Evolutionary conservation across 768 basidiomycete genomes (phyloP), one percentile per base, ranked within the genome.

Genomic region (Scleroderma bovista): DNA sequence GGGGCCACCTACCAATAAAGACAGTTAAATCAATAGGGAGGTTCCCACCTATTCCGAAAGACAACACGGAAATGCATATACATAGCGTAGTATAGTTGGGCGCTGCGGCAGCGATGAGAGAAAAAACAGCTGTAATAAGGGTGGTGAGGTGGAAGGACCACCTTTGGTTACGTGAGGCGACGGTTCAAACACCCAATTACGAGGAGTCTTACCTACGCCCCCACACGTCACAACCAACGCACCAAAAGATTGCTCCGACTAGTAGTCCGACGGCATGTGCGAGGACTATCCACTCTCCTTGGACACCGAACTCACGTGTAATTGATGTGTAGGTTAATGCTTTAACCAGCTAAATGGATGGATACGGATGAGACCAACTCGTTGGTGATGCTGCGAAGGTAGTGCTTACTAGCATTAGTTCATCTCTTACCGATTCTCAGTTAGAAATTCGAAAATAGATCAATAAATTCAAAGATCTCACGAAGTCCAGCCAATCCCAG

Each of bases 401-500:
- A 47, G 41, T 44, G 60, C 80, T 51, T 57, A 86, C 84, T 17
- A 83, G 83, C 86, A 84, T 86, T 22, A 84, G 75, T 55, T 81
- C 85, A 58, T 86, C 84, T 15, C 84, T 82, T 59, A 6, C 46
- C 26, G 16, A n/a, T 33, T 36, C 22, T 29, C 7, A 4, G 46
- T 40, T 6, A 40, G 13, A 20, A 31, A 9, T 33, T 23, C 23
- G 13, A 13, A 38, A 37, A 13, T 45, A 7, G 9, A 12, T 31
- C 20, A 17, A 44, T 45, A 6, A 39, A 10, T 17, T 17, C 8
- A 39, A 31, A 10, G 47, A 34, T 72, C 83, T 64, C 62, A 85
- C 84, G 83, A 79, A 50, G 86, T 75, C 84, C 84, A 87, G 44
- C 86, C 86, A 65, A 88, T 85, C 2, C 84, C 86, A 16, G 83